Base-by-base conservation (phyloP, 179 eudicot genomes). In the Camellia oleifera region DNA sequence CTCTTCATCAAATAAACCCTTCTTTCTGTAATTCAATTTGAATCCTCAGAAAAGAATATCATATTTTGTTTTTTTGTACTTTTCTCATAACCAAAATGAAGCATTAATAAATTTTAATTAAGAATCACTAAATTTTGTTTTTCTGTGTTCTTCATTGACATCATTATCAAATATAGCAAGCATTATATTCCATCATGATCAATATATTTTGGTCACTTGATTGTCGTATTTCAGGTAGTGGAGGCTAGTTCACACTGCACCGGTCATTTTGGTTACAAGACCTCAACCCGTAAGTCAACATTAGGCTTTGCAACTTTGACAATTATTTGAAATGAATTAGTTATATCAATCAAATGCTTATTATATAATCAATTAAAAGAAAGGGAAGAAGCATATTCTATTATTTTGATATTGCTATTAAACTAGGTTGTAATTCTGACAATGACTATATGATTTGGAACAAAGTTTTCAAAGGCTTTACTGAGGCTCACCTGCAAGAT, bases 181-280 rank as follows among this genome's bases (percentile, higher is more conserved):
- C 15, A 14, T 57, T 44, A 3, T 12, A 65, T 40, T 1, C 23
- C 50, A 44, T 11, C 40, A 65, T 64, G 45, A 14, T 80, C 14
- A 53, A 45, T 56, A 7, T 17, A 11, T 4, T 44, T 62, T 64
- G 15, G 26, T 58, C 32, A 0, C 10, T 8, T 42, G 17, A 9
- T 48, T 23, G 58, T 62, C 7, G 26, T 40, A 46, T 75, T 81
- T 52, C 90, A 95, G 99, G 96, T 95, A 3, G 85, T 91, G 83
- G 89, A 78, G 78, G 60, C 93, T 48, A 87, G 98, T 85, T 88
- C 88, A 53, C 93, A 89, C 72, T 89, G 93, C 83, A 76, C 85
- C 72, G 68, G 63, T 69, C 92, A 86, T 81, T 90, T 95, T 81
- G 97, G 97, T 69, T 94, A 86, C 84, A 78, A 86, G 69, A 87